Conservation (phyloP, 129 eudicot genomes). For the Centrapalus pauciflorus region DNA sequence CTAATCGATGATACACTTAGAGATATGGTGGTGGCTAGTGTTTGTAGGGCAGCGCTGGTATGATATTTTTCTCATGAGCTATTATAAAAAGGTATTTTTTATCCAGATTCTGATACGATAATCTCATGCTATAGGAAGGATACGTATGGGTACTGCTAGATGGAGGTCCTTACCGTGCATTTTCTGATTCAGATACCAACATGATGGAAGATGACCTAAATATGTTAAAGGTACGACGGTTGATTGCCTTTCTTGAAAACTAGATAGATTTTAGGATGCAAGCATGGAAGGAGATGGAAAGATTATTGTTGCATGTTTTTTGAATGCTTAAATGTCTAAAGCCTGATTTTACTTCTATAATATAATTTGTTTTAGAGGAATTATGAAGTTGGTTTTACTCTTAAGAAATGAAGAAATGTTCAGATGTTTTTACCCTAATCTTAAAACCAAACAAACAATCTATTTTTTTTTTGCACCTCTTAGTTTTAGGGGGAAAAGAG, state of each 20-base stretch:
- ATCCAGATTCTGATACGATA: slow-evolving; percentile 16
- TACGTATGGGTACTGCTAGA: slow-evolving; percentile 85
- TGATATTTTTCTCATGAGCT: neutral
- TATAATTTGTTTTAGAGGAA: no score
- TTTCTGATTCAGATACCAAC: slow-evolving; percentile 67
- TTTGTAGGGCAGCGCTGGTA: slow-evolving; percentile 85
- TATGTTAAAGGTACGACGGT: slow-evolving; percentile 56
- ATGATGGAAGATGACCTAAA: slow-evolving; percentile 84
- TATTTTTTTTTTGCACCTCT: neutral
- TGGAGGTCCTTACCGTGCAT: slow-evolving; percentile 96
- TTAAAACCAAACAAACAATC: no score
- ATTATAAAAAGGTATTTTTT: neutral
- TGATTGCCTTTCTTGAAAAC: neutral
- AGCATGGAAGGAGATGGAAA: no score
- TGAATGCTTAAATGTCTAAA: no score
- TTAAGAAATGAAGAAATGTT: no score
- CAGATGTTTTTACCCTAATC: no score
- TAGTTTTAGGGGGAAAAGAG: no score
- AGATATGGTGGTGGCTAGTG: slow-evolving; percentile 81
- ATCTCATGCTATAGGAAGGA: slow-evolving; percentile 58
- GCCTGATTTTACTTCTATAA: no score
- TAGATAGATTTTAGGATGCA: neutral
- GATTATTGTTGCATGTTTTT: no score
- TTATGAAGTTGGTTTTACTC: no score
- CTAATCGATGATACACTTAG: slow-evolving; percentile 65